Conservation (phyloP, 208 protist genomes). For the Leishmania arabica region DNA sequence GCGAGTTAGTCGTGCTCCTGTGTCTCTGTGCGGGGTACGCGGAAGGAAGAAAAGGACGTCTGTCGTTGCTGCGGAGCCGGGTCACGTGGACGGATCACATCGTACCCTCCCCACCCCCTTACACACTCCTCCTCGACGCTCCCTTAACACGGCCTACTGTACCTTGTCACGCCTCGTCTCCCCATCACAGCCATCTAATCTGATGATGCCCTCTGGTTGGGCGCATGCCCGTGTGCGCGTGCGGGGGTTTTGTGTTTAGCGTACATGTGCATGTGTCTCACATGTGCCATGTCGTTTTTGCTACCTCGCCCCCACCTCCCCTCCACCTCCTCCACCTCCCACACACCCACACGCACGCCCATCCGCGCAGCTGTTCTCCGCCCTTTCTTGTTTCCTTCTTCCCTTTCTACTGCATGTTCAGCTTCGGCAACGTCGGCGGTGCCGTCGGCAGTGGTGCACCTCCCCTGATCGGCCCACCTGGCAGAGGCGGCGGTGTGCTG, state of each 20-base stretch:
- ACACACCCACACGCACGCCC: background rate
- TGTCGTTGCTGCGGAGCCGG: background rate
- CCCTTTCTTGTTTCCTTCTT: constrained; percentile 4
- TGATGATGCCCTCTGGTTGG: background rate
- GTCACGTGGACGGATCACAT: background rate
- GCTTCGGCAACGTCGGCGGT: constrained; percentile 4
- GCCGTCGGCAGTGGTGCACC: constrained; percentile 1
- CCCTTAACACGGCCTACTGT: background rate
- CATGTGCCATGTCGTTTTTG: background rate
- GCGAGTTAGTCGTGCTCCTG: background rate
- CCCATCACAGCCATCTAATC: background rate
- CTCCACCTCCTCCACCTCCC: background rate
- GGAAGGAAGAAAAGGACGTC: background rate
- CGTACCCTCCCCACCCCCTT: background rate
- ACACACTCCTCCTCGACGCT: background rate
- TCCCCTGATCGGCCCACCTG: background rate
- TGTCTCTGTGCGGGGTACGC: background rate
- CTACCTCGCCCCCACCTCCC: background rate
- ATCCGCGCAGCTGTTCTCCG: background rate
- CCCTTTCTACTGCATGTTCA: constrained; percentile 5
- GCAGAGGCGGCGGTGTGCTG: constrained; percentile 13
- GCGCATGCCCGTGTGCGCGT: background rate
- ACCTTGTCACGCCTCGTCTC: background rate
- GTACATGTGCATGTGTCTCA: no score
- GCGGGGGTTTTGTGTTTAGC: background rate